Evolutionary conservation across 208 protist species (phyloP), one percentile per base, ranked within the genome.

Genomic region (Leishmania arabica): DNA sequence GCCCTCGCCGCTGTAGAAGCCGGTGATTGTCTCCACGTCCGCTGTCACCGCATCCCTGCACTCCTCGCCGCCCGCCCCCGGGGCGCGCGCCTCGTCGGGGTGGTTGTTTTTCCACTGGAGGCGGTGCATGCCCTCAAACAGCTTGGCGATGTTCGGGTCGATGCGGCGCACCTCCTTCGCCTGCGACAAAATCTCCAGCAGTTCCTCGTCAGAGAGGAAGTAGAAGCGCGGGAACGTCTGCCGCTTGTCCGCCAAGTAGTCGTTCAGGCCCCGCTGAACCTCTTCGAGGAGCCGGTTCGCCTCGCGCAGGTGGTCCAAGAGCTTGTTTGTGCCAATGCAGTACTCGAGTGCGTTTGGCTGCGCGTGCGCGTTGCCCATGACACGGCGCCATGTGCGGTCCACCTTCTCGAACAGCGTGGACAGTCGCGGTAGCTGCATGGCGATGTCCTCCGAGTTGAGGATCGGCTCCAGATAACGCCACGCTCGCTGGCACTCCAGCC

Each of bases 381-480:
- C 91, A 34, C 94, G 93, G 21, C 98, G 90, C 98, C 99, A 99
- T 34, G 91, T 99, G 79, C 92, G 90, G 84, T 99, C 98, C n/a
- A 99, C 97, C 79, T 93, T 96, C 68, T 98, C 92, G 85, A 99
- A 99, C 49, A 98, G 88, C 81, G 99, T 98, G 51, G 92, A 92
- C 27, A 99, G 95, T 47, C 90, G 90, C 49, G 98, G 98, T 72
- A 99, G 89, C 88, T 99, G 98, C 78, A 95, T 90, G 40, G 93
- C 90, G 83, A 99, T 99, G 86, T 99, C 98, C 71, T 98, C 96
- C 0, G 98, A 98, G 80, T 81, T 93, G 84, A 99, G 99, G 77
- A 99, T 99, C 56, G 98, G 98, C 91, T 99, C 97, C 49, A 99
- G 87, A 83, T 99, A 99, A 66, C 99, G 93, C 98, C 98, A 99